These are phyloP conservation scores for Trichosporon asahii DNA, from an alignment of 1,284 basidiomycete genomes.

Conservation along the genomic window DNA sequence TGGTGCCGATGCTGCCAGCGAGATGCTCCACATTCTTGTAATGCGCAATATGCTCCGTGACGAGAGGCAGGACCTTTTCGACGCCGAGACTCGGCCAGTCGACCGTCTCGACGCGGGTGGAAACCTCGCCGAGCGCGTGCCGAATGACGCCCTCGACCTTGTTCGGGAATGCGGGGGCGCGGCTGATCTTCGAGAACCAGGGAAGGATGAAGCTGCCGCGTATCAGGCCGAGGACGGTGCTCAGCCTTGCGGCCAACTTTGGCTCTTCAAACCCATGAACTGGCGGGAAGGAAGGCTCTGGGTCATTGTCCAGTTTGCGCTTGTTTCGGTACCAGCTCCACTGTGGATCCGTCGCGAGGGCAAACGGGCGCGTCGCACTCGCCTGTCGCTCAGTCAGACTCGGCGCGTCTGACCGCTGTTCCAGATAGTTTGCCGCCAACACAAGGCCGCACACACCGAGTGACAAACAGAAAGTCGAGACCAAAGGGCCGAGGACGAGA, in stretches of 20 bases:
- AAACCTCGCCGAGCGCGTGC: constrained; percentile 60
- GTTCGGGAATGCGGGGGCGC: constrained; percentile 79
- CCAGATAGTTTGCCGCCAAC: background rate
- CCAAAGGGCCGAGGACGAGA: constrained; percentile 1
- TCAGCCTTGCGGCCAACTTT: constrained; percentile 61
- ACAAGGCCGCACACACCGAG: background rate
- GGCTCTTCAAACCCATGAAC: constrained; percentile 16
- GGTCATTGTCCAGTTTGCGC: background rate
- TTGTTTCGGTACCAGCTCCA: background rate
- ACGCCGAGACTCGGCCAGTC: constrained; percentile 77
- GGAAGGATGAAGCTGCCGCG: constrained; percentile 75
- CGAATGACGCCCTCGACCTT: constrained; percentile 76
- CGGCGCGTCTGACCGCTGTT: background rate
- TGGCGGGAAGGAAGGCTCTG: background rate
- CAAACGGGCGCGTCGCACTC: constrained; percentile 12
- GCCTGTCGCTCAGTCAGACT: constrained; percentile 14
- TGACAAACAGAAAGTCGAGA: background rate
- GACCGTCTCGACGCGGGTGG: constrained; percentile 59
- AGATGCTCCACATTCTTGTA: constrained; percentile 84
- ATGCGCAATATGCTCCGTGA: constrained; percentile 83
- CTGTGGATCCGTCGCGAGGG: background rate
- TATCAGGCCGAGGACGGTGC: constrained; percentile 72
- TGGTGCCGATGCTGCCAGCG: constrained; percentile 44
- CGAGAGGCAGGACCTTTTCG: constrained; percentile 74
- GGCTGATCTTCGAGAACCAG: constrained; percentile 81